phyloP scores from a whole-genome alignment of 768 basidiomycete genomes.

The Termitomyces sp. region DNA sequence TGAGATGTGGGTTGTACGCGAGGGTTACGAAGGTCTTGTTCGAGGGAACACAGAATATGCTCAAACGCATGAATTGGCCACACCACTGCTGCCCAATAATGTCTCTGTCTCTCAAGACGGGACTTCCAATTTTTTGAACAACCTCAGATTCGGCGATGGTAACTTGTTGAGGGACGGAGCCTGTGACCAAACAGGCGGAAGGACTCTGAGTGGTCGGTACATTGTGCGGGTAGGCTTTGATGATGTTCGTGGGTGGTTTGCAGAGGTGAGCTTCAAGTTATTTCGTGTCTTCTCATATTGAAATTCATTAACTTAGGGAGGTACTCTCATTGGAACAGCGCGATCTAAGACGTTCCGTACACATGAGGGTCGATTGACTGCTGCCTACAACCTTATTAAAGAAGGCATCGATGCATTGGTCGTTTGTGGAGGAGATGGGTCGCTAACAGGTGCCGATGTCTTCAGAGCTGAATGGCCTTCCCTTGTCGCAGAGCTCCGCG shows the following conservation, averaged over 20 bases:
- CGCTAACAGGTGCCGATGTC: slow-evolving; percentile 92
- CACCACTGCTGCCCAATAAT: slow-evolving; percentile 4
- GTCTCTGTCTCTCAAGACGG: slow-evolving; percentile 9
- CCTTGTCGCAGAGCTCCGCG: slow-evolving; percentile 64
- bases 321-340: slow-evolving; percentile 95
- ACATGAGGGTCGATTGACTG: slow-evolving; percentile 78
- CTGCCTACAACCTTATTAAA: slow-evolving; percentile 88
- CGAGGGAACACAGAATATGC: slow-evolving; percentile 64
- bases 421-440: slow-evolving; percentile 97
- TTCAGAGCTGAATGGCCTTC: slow-evolving; percentile 93
- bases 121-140: slow-evolving; percentile 45
- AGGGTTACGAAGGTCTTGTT: slow-evolving; percentile 98
- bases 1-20: slow-evolving; percentile 93
- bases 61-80: slow-evolving; percentile 16
- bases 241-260: slow-evolving; percentile 94
- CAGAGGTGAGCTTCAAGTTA: slow-evolving; percentile 50
- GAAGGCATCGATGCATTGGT: slow-evolving; percentile 97
- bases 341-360: slow-evolving; percentile 83
- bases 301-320: slow-evolving; percentile 50
- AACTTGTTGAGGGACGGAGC: slow-evolving; percentile 76
- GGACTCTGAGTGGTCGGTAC: slow-evolving; percentile 83
- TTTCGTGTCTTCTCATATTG: background rate
- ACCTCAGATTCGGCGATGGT: slow-evolving; percentile 82
- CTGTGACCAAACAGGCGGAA: slow-evolving; percentile 62
- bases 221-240: slow-evolving; percentile 98